Evolutionary conservation across 1,284 basidiomycete species (phyloP).

Genomic region (Apiotrichum brassicae): DNA sequence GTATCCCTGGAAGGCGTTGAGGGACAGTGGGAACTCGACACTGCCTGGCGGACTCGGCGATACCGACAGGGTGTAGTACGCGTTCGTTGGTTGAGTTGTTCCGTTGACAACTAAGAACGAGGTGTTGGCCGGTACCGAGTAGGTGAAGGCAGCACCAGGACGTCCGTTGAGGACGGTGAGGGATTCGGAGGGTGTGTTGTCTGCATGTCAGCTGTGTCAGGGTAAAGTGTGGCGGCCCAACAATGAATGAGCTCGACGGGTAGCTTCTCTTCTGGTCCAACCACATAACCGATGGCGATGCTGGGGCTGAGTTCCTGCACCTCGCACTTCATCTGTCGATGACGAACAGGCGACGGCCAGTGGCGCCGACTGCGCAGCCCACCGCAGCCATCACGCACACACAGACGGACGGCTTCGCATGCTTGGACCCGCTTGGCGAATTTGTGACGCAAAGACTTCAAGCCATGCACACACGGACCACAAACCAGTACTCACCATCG

Average conservation of each 20-base stretch:
- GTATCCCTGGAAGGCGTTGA: background rate
- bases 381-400: too few relatives aligned
- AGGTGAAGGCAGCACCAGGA: background rate
- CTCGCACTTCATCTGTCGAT: too few relatives aligned
- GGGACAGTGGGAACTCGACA: background rate
- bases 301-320: too few relatives aligned
- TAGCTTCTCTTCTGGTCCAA: too few relatives aligned
- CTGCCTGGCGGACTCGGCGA: background rate
- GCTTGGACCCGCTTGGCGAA: too few relatives aligned
- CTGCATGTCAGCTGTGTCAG: background rate
- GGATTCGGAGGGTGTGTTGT: background rate
- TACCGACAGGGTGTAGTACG: slow-evolving; percentile 1
- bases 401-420: too few relatives aligned
- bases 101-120: slow-evolving; percentile 9
- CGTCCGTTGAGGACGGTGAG: slow-evolving; percentile 1
- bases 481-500: background rate
- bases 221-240: too few relatives aligned
- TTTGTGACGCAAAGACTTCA: too few relatives aligned
- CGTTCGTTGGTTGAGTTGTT: background rate
- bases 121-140: slow-evolving; percentile 6
- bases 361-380: too few relatives aligned
- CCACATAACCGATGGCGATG: too few relatives aligned
- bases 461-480: background rate
- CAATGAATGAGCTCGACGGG: too few relatives aligned
- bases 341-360: too few relatives aligned